These are phyloP conservation scores for Wickerhamiella brachini DNA, from an alignment of 805 yeast genomes.

Conservation along the genomic window DNA sequence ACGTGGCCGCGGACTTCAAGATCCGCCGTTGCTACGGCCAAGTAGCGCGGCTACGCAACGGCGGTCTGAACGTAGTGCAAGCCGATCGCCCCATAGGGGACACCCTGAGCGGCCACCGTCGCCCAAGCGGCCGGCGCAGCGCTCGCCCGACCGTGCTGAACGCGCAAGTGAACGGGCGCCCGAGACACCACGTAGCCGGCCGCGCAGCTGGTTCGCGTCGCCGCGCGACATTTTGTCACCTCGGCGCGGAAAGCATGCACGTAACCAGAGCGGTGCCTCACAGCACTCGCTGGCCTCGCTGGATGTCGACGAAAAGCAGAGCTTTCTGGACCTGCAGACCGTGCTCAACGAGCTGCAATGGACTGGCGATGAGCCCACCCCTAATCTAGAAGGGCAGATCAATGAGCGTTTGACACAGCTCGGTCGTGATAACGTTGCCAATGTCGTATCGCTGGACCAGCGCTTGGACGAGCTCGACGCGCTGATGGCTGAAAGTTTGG, in stretches of 20 bases:
- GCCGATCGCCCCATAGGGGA: neutral
- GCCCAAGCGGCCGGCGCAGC: too few species aligned
- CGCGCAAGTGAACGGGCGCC: too few species aligned
- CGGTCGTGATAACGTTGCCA: conserved; percentile 48
- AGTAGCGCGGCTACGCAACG: neutral
- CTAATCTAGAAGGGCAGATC: conserved; percentile 42
- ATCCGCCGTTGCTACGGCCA: neutral
- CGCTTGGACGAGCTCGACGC: conserved; percentile 31
- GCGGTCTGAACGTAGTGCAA: neutral
- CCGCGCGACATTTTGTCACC: neutral
- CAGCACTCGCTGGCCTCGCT: neutral
- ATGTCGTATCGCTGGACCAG: conserved; percentile 37
- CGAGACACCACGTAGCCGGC: neutral
- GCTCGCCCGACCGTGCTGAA: too few species aligned
- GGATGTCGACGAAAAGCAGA: conserved; percentile 6
- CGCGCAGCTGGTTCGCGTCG: neutral
- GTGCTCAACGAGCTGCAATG: conserved; percentile 62
- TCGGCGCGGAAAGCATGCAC: neutral
- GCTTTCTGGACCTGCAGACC: conserved; percentile 40
- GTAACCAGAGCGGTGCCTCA: neutral
- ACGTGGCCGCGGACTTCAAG: neutral
- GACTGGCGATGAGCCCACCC: conserved; percentile 49
- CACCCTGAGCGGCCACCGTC: too few species aligned
- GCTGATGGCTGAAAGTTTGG: conserved; percentile 31
- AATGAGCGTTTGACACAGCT: conserved; percentile 44